A percentile compares a stretch with the other conserved stretches of the same genome.
Evolutionary conservation across 2,329 filamentous ascomycete species (phyloP).

Genomic region (Monosporascus sp.): DNA sequence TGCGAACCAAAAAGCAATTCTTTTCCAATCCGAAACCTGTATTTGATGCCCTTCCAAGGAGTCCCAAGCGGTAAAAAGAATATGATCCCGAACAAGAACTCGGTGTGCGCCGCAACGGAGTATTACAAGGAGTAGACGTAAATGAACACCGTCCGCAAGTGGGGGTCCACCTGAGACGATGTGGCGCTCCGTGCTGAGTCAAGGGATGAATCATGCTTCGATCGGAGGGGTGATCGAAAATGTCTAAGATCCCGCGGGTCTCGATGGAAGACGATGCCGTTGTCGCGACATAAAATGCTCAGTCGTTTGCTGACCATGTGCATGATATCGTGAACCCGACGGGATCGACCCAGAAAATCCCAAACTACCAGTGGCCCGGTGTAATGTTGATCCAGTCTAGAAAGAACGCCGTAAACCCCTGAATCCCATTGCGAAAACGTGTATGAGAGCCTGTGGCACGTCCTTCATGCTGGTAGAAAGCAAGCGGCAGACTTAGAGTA

Average conservation of each 20-base stretch:
- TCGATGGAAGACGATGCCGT: neutral
- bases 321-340: conserved; percentile 7
- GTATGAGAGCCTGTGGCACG: conserved; percentile 12
- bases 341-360: conserved; percentile 8
- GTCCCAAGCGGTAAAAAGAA: conserved; percentile 10
- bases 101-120: conserved; percentile 3
- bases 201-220: conserved; percentile 1
- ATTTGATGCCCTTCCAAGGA: conserved; percentile 23
- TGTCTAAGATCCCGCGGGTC: neutral
- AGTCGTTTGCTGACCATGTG: conserved; percentile 2
- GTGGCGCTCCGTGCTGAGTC: neutral
- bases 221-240: neutral
- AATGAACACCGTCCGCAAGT: neutral
- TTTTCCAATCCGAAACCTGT: conserved; percentile 25
- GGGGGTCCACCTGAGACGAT: neutral
- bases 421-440: conserved; percentile 10
- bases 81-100: conserved; percentile 6
- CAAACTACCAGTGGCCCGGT: conserved; percentile 5
- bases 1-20: conserved; percentile 20
- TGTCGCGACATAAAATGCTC: conserved; percentile 10
- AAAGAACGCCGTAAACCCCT: conserved; percentile 18
- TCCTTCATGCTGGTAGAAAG: conserved; percentile 13
- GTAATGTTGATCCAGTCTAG: conserved; percentile 12
- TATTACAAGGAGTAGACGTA: conserved; percentile 3
- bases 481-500: conserved; percentile 16